These are phyloP conservation scores for Ajuga chamaepitys DNA, from an alignment of 257 asterid genomes.

Conservation along the genomic window DNA sequence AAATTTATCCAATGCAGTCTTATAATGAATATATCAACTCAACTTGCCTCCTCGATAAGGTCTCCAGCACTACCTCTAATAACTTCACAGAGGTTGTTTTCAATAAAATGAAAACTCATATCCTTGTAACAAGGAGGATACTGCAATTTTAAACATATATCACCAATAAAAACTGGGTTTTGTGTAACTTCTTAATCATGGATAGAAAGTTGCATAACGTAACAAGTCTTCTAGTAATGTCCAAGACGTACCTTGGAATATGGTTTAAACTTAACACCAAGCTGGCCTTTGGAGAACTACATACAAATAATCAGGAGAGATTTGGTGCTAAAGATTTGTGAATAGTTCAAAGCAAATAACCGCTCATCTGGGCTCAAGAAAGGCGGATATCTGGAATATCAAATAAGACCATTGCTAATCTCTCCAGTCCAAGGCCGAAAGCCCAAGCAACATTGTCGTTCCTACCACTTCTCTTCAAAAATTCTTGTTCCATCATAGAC, in stretches of 20 bases:
- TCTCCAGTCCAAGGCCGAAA: constrained; percentile 96
- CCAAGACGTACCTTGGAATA: constrained; percentile 66
- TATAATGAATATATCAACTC: constrained; percentile 5
- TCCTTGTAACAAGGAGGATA: constrained; percentile 92
- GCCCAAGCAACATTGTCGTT: constrained; percentile 89
- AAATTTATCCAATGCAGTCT: background rate
- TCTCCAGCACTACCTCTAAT: constrained; percentile 86
- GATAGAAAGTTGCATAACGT: background rate
- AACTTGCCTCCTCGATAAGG: constrained; percentile 81
- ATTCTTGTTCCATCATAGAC: constrained; percentile 97
- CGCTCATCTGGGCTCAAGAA: constrained; percentile 92
- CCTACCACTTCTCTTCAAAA: constrained; percentile 69
- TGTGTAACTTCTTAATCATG: background rate
- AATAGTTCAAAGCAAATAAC: constrained; percentile 10
- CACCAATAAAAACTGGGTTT: background rate
- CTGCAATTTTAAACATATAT: constrained; percentile 39
- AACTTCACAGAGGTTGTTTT: constrained; percentile 85
- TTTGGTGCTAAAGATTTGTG: background rate
- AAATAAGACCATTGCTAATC: constrained; percentile 89
- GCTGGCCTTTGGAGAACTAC: constrained; percentile 79
- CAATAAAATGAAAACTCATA: constrained; percentile 82
- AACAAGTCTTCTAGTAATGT: background rate
- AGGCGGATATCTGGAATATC: constrained; percentile 97
- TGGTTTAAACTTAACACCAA: constrained; percentile 78
- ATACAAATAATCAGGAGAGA: constrained; percentile 11